These are phyloP conservation scores for Syzygium aromaticum DNA, from an alignment of 345 rosid genomes.

Conservation along the genomic window DNA sequence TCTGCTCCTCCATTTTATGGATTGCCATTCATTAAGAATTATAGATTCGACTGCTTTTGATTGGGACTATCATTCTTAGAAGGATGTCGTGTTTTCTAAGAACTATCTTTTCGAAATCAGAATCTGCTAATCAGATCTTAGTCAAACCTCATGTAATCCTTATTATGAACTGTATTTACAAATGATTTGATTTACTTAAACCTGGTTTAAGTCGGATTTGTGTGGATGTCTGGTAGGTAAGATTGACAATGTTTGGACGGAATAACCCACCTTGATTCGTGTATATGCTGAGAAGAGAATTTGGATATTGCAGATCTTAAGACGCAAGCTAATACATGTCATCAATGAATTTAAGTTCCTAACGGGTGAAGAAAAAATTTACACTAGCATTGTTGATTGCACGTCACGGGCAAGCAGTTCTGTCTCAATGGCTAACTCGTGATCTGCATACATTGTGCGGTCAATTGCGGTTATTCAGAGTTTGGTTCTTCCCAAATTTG, in stretches of 20 bases:
- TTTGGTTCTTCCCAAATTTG: not conserved
- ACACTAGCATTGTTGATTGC: not conserved
- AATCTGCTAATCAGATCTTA: not conserved
- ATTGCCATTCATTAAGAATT: not conserved
- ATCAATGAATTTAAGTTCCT: not conserved
- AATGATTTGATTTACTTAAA: not conserved
- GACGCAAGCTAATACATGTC: not conserved
- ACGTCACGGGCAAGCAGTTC: not conserved
- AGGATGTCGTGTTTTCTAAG: not conserved
- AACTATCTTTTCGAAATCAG: not conserved
- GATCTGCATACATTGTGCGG: not conserved
- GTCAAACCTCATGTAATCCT: not conserved
- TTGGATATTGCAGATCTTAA: not conserved
- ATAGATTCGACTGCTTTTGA: not conserved
- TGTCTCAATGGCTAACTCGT: rapidly evolving
- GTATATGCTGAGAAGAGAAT: not conserved
- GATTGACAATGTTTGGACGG: not conserved
- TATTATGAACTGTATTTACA: not conserved
- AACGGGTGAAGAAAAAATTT: not conserved
- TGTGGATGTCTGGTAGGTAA: not conserved
- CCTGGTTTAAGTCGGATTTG: not conserved
- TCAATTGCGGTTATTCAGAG: not conserved
- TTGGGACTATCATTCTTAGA: not conserved
- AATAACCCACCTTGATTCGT: not conserved
- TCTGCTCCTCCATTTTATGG: not conserved